Percentiles rank a stretch among this genome's conserved stretches.
These are phyloP conservation scores for Hypoxylon sp. DNA, from an alignment of 2,329 filamentous ascomycete genomes.

Conservation along the genomic window DNA sequence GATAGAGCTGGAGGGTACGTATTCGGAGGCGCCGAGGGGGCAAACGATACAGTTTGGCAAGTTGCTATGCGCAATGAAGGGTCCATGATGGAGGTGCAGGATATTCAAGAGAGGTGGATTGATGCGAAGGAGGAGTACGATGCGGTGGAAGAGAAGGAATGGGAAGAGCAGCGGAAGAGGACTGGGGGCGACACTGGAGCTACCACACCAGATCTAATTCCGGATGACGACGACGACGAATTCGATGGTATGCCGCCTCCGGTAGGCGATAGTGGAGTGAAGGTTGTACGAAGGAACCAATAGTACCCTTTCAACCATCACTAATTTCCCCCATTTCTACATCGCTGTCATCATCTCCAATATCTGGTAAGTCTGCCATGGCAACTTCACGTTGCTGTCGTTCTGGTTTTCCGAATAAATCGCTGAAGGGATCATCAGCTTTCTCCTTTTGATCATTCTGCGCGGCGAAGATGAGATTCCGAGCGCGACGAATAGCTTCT, in stretches of 20 bases:
- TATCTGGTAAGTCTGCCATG: constrained; percentile 59
- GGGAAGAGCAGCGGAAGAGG: constrained; percentile 79
- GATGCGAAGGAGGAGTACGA: constrained; percentile 92
- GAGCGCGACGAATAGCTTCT: constrained; percentile 85
- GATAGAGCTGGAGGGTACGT: constrained; percentile 94
- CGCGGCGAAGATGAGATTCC: constrained; percentile 77
- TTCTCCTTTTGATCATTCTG: constrained; percentile 60
- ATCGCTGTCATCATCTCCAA: constrained; percentile 63
- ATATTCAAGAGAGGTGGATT: constrained; percentile 96
- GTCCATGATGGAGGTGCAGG: constrained; percentile 82
- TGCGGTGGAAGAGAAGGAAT: constrained; percentile 79
- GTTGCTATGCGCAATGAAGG: constrained; percentile 87
- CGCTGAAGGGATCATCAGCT: constrained; percentile 54
- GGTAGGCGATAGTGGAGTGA: constrained; percentile 73
- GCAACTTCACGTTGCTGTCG: constrained; percentile 42
- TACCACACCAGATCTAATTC: constrained; percentile 55
- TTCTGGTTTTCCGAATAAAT: constrained; percentile 57
- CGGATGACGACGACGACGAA: constrained; percentile 58
- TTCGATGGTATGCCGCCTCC: constrained; percentile 68
- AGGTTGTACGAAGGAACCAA: constrained; percentile 75
- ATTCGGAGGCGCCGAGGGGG: constrained; percentile 90
- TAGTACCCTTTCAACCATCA: constrained; percentile 59
- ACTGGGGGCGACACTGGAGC: constrained; percentile 56
- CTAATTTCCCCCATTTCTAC: constrained; percentile 52
- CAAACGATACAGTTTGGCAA: constrained; percentile 97